Conservation (phyloP, 176 grass and related monocot species). For the Hordeum vulgare region DNA sequence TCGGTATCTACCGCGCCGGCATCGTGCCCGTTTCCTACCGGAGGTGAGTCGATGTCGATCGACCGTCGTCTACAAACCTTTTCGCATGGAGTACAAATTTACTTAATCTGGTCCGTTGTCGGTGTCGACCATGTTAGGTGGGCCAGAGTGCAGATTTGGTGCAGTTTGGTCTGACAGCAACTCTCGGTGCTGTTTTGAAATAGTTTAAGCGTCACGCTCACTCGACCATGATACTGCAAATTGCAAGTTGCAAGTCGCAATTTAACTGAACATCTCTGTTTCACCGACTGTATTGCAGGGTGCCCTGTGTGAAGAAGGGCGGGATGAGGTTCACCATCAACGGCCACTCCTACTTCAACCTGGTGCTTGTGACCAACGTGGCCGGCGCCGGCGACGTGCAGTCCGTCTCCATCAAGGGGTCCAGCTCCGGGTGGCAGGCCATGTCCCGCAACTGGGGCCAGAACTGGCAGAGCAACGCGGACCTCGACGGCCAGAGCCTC, state of each 20-base stretch:
- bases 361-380: conserved; percentile 86
- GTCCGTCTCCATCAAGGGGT: conserved; percentile 77
- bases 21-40: conserved; percentile 40
- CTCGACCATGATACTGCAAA: background rate
- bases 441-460: conserved; percentile 92
- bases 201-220: conserved; percentile 4
- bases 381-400: conserved; percentile 70
- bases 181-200: background rate
- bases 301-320: conserved; percentile 85
- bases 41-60: conserved; percentile 26
- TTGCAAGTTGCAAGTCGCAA: background rate
- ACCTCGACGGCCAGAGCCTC: conserved; percentile 66
- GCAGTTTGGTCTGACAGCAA: background rate
- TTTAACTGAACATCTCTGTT: background rate
- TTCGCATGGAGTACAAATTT: too few species aligned
- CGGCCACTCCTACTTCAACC: conserved; percentile 91
- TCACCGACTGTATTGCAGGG: conserved; percentile 4
- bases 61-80: too few species aligned
- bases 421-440: conserved; percentile 59
- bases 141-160: background rate
- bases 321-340: conserved; percentile 90
- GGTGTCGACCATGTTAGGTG: conserved; percentile 6
- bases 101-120: background rate
- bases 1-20: background rate
- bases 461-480: conserved; percentile 95